Evolutionary conservation across 2,329 filamentous ascomycete species (phyloP).

Genomic region (Anisogramma anomala): DNA sequence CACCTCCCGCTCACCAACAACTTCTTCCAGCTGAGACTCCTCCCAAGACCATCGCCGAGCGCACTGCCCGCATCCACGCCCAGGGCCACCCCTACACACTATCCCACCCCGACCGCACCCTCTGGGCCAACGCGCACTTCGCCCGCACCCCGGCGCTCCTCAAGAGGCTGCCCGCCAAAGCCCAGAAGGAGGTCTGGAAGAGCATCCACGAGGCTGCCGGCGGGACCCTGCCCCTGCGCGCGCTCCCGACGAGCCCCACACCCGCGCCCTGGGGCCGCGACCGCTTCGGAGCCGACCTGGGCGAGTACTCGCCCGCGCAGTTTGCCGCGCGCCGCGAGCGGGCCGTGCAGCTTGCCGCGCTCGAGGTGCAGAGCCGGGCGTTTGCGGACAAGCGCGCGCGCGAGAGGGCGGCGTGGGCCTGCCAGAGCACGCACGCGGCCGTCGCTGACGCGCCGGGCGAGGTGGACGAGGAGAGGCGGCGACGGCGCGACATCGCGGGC

Average conservation of each 20-base stretch:
- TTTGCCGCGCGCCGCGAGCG: constrained; percentile 32
- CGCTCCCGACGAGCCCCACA: constrained; percentile 18
- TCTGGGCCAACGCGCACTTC: constrained; percentile 36
- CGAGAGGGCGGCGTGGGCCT: constrained; percentile 15
- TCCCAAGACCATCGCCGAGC: constrained; percentile 37
- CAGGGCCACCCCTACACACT: constrained; percentile 40
- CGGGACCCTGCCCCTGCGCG: constrained; percentile 38
- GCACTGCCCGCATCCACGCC: constrained; percentile 35
- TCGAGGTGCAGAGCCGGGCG: constrained; percentile 32
- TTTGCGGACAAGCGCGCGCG: constrained; percentile 30
- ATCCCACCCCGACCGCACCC: constrained; percentile 36
- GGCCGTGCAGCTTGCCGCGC: constrained; percentile 30
- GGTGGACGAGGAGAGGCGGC: constrained; percentile 32
- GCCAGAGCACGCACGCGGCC: constrained; percentile 16
- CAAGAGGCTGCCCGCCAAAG: constrained; percentile 28
- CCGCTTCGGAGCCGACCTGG: constrained; percentile 36
- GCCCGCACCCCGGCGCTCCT: constrained; percentile 29
- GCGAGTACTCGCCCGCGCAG: constrained; percentile 35
- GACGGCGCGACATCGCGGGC: constrained; percentile 39
- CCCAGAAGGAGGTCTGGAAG: constrained; percentile 48
- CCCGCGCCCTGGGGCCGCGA: constrained; percentile 37
- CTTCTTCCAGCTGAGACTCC: constrained; percentile 22
- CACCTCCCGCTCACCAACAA: background rate
- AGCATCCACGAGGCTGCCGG: constrained; percentile 37
- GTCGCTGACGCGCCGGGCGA: constrained; percentile 27